Evolutionary conservation across 371 early-diverging fungal species (phyloP).

Genomic region (Apophysomyces elegans): DNA sequence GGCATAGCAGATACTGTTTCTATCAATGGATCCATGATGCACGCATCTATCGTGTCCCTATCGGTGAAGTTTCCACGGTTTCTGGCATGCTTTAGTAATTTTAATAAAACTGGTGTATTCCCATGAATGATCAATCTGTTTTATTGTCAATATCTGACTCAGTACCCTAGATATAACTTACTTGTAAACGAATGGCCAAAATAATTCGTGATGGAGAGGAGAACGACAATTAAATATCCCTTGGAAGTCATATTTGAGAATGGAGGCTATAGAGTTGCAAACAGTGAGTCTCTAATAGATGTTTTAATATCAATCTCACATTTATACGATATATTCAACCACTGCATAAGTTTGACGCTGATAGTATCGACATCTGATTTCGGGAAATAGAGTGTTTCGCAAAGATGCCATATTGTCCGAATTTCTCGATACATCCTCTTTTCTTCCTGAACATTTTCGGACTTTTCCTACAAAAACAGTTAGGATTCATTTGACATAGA

Average conservation of each 20-base stretch:
- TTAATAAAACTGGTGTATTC: not conserved
- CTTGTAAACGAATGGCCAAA: constrained; percentile 9
- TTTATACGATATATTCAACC: not conserved
- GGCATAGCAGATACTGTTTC: constrained; percentile 1
- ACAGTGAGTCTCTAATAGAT: not conserved
- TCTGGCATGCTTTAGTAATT: not conserved
- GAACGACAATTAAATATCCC: not conserved
- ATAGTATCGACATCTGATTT: not conserved
- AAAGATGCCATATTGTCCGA: constrained; percentile 1
- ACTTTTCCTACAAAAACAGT: not conserved
- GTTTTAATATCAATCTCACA: not conserved
- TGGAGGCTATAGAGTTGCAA: not conserved
- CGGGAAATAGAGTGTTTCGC: constrained; percentile 5
- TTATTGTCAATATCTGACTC: not conserved
- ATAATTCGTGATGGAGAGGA: not conserved
- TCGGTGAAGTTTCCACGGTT: not conserved
- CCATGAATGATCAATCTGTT: not conserved
- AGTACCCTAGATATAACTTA: not conserved
- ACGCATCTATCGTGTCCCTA: not conserved
- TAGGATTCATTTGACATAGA: not conserved
- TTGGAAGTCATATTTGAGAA: not conserved
- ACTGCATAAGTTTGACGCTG: constrained; percentile 1
- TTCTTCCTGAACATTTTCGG: not conserved
- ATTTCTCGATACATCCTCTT: not conserved
- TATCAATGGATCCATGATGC: not conserved